Base-by-base conservation (phyloP, 1,139 yeast genomes). In the Taphrina wiesneri region DNA sequence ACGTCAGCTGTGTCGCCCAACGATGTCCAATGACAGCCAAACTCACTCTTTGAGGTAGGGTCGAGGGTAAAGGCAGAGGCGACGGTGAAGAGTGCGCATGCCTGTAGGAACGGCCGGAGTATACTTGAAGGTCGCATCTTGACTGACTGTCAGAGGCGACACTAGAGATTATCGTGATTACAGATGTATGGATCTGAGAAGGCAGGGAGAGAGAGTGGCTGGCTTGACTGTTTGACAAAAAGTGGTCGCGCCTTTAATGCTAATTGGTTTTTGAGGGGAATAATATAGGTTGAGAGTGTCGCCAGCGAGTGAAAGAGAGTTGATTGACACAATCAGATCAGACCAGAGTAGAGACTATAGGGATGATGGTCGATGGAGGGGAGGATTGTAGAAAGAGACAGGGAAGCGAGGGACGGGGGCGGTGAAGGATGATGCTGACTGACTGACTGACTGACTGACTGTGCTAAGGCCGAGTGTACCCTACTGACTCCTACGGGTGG, bases 41-140 rank as follows among this genome's bases (percentile, higher is more conserved):
- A 47, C 54, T 23, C 36, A 59, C 63, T 36, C 47, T 46, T 47
- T 15, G 63, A 59, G 17, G 54, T 23, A 17, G 63, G 63, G 34
- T 59, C 63, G 23, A 59, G 21, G 36, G 19, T 23, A n/a, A 47
- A 39, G 36, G 63, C 52, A 1, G 47, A 46, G 19, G 47, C 47
- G 26, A 43, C 15, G 6, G 63, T 21, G 21, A 47, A 17, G 36
- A 47, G 30, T 4, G 63, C 56, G 32, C 52, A 39, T 9, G 49
- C 13, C 63, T 36, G 56, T 9, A 59, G 32, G 26, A 59, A 21
- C 26, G 63, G 19, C 21, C n/a, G 54, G n/a, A 47, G 56, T 13
- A 59, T n/a, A 19, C 11, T n/a, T 6, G 54, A 11, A 4, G 63
- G 47, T 39, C 53, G 46, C 63, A 59, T 59, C 13, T 26, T 39